phyloP scores from a whole-genome alignment of 768 basidiomycete species.

The Bullera alba region DNA sequence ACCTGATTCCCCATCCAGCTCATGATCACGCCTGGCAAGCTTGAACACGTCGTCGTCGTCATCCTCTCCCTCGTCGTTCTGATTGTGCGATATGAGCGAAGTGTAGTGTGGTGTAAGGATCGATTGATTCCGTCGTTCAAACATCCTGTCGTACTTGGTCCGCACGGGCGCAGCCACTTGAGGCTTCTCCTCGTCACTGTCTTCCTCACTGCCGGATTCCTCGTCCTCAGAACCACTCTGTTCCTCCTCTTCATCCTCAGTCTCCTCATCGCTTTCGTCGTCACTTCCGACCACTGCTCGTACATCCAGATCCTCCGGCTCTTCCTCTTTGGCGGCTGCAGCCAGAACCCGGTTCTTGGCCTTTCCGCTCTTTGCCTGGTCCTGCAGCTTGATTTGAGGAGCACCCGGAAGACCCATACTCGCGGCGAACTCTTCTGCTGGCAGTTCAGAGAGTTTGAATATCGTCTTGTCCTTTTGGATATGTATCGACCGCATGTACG shows the following conservation, averaged over 20 bases:
- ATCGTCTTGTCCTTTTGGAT: slow-evolving; percentile 89
- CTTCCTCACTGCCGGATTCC: slow-evolving; percentile 10
- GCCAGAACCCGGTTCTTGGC: slow-evolving; percentile 61
- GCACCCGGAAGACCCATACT: slow-evolving; percentile 87
- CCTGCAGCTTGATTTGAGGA: slow-evolving; percentile 87
- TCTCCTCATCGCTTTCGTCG: slow-evolving; percentile 29
- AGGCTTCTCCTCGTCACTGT: slow-evolving; percentile 3
- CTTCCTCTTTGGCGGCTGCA: slow-evolving; percentile 30
- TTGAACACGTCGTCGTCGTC: slow-evolving; percentile 73
- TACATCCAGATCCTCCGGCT: slow-evolving; percentile 12
- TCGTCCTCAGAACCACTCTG: slow-evolving; percentile 16
- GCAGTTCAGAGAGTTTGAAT: slow-evolving; percentile 78
- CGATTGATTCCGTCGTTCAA: slow-evolving; percentile 88
- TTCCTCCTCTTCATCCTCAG: slow-evolving; percentile 6
- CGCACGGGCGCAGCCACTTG: slow-evolving; percentile 46
- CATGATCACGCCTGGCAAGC: slow-evolving; percentile 84
- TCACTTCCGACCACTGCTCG: slow-evolving; percentile 15
- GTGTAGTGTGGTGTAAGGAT: slow-evolving; percentile 84
- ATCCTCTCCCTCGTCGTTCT: slow-evolving; percentile 43
- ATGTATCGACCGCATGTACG: slow-evolving; percentile 85
- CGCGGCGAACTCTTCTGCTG: slow-evolving; percentile 74
- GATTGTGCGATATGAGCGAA: slow-evolving; percentile 70
- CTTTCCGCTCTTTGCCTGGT: slow-evolving; percentile 55
- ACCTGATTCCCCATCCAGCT: slow-evolving; percentile 49
- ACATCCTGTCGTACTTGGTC: slow-evolving; percentile 98